A percentile compares a stretch with the other conserved stretches of the same genome.
Conservation (phyloP, 2,329 filamentous ascomycete species). For the Penicillium sp. region DNA sequence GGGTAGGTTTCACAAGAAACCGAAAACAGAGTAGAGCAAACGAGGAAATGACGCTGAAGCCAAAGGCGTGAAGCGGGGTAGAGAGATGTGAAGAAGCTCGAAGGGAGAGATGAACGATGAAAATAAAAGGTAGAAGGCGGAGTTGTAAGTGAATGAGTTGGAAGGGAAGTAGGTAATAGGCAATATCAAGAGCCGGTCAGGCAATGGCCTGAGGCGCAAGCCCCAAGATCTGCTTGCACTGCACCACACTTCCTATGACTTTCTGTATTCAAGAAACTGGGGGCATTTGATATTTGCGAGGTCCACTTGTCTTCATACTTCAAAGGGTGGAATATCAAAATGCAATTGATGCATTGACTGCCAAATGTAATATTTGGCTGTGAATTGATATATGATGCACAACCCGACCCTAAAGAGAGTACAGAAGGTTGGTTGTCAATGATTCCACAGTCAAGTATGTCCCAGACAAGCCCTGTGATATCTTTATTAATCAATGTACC, state of each 20-base stretch:
- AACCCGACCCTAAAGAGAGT: neutral
- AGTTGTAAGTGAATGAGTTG: neutral
- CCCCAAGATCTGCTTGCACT: neutral
- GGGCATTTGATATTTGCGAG: neutral
- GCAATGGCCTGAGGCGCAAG: constrained; percentile 1
- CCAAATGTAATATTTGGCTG: neutral
- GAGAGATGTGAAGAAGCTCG: neutral
- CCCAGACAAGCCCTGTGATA: constrained; percentile 1
- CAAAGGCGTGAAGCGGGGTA: neutral
- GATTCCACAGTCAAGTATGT: neutral
- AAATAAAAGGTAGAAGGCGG: neutral
- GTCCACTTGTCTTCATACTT: constrained; percentile 5
- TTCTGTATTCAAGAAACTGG: neutral
- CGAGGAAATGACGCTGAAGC: neutral
- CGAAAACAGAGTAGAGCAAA: neutral
- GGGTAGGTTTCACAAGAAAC: neutral
- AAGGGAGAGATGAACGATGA: neutral
- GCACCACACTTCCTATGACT: neutral
- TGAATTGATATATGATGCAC: neutral
- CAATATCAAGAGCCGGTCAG: neutral
- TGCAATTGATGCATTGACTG: neutral
- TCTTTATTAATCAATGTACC: neutral
- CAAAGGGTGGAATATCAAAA: neutral
- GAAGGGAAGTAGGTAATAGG: neutral
- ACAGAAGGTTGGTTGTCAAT: neutral